Conservation (phyloP, 345 rosid genomes). For the Ceriops decandra region DNA sequence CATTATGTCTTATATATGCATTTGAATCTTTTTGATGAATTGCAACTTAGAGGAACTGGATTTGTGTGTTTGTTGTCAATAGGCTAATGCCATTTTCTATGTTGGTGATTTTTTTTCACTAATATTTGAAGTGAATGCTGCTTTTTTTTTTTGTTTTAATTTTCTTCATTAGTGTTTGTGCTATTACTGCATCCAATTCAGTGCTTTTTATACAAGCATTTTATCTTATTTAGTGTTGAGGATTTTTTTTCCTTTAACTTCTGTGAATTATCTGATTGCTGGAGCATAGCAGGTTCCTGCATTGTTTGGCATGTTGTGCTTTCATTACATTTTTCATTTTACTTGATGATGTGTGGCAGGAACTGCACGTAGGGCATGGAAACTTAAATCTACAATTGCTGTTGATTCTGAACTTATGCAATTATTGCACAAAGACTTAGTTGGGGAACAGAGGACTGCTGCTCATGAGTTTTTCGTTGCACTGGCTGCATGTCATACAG, state of each 20-base stretch:
- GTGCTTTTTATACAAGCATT: no score
- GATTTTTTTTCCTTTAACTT: background rate
- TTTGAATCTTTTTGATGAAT: no score
- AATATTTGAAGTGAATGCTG: no score
- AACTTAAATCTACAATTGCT: slow-evolving; percentile 49
- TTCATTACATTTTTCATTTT: slow-evolving; percentile 6
- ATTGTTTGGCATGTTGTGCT: background rate
- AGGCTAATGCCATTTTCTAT: no score
- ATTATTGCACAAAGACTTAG: slow-evolving; percentile 48
- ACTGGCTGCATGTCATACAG: slow-evolving; percentile 68
- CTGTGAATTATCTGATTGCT: background rate
- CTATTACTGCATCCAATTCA: no score
- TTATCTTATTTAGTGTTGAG: no score
- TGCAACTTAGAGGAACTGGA: no score
- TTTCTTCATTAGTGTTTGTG: no score
- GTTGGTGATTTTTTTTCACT: no score
- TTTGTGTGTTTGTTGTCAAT: no score
- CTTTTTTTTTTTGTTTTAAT: no score
- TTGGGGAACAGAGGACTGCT: slow-evolving; percentile 48
- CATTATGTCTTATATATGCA: no score
- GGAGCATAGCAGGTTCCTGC: background rate
- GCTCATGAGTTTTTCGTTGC: slow-evolving; percentile 65
- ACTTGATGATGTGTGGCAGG: slow-evolving; percentile 23
- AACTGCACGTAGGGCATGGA: slow-evolving; percentile 37
- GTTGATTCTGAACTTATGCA: slow-evolving; percentile 47